Evolutionary conservation across 768 basidiomycete species (phyloP).

Genomic region (Tulasnella sp.): DNA sequence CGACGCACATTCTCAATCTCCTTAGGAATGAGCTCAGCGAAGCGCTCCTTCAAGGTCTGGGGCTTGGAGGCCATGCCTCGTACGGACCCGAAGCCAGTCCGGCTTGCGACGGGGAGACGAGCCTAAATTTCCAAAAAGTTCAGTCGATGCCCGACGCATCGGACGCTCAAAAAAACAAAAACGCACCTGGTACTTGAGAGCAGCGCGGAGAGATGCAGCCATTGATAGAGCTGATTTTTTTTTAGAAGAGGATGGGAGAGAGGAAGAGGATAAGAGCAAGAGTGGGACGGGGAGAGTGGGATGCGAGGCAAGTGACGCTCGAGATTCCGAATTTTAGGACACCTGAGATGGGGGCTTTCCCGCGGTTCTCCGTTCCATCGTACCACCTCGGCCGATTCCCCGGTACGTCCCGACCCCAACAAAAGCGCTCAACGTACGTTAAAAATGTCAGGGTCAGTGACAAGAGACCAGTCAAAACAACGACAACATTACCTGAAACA

Average conservation of each 20-base stretch:
- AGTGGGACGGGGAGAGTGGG: conserved; percentile 3
- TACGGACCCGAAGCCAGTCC: conserved; percentile 5
- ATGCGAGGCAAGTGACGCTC: not conserved
- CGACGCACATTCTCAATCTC: conserved; percentile 64
- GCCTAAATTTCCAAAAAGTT: conserved; percentile 24
- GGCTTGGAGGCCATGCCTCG: conserved; percentile 44
- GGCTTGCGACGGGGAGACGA: conserved; percentile 12
- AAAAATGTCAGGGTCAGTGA: not conserved
- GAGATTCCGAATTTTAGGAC: conserved; percentile 1
- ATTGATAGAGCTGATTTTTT: conserved; percentile 15
- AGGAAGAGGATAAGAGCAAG: conserved; percentile 13
- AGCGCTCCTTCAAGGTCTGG: conserved; percentile 82
- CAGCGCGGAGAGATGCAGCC: conserved; percentile 26
- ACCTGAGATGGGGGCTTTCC: conserved; percentile 14
- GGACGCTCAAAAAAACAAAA: not conserved
- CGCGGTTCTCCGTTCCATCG: conserved; percentile 8
- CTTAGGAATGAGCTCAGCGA: conserved; percentile 88
- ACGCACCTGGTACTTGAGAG: conserved; percentile 26
- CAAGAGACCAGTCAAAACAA: not conserved
- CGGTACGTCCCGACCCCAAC: not conserved
- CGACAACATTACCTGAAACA: not conserved
- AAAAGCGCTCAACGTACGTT: not conserved
- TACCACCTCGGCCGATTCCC: conserved; percentile 3
- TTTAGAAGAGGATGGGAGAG: conserved; percentile 4
- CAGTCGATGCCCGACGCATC: conserved; percentile 5